A percentile compares a stretch with the other conserved stretches of the same genome.
Evolutionary conservation across 306 rosid species (phyloP).

Genomic region (Vigna hirtella): DNA sequence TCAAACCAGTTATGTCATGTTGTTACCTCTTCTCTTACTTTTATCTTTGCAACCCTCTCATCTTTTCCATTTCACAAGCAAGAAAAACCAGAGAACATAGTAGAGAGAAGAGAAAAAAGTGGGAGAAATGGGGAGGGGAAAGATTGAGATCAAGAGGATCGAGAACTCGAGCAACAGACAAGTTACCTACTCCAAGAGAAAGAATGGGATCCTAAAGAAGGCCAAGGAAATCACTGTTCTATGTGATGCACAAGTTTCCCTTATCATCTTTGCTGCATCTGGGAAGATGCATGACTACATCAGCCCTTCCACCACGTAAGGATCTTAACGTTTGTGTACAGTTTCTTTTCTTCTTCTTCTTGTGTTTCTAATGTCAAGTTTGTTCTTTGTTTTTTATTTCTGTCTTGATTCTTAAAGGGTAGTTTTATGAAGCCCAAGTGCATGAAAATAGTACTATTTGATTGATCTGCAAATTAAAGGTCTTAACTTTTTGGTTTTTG

Average conservation of each 20-base stretch:
- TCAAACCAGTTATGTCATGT: constrained; percentile 64
- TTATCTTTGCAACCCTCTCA: constrained; percentile 16
- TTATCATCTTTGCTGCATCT: constrained; percentile 56
- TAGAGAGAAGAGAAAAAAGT: neutral
- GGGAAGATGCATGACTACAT: constrained; percentile 69
- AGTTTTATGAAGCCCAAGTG: neutral
- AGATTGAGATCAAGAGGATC: constrained; percentile 91
- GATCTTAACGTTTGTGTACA: neutral
- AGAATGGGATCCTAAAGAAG: constrained; percentile 74
- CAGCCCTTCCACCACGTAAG: constrained; percentile 70
- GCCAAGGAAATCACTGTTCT: constrained; percentile 82
- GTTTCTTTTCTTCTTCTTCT: neutral
- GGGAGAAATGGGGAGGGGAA: constrained; percentile 82
- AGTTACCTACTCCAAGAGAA: constrained; percentile 85
- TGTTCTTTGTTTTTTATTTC: neutral
- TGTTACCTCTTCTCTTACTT: constrained; percentile 27
- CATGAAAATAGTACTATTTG: neutral
- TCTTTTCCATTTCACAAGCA: constrained; percentile 39
- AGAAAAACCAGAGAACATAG: constrained; percentile 9
- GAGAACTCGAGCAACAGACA: constrained; percentile 80
- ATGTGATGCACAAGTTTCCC: constrained; percentile 80
- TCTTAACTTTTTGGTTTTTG: neutral
- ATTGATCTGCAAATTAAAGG: neutral
- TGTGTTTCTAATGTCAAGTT: neutral
- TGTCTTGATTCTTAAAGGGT: neutral